Base-by-base conservation (phyloP, 75 land plant genomes). In the Ceratopteris richardii region DNA sequence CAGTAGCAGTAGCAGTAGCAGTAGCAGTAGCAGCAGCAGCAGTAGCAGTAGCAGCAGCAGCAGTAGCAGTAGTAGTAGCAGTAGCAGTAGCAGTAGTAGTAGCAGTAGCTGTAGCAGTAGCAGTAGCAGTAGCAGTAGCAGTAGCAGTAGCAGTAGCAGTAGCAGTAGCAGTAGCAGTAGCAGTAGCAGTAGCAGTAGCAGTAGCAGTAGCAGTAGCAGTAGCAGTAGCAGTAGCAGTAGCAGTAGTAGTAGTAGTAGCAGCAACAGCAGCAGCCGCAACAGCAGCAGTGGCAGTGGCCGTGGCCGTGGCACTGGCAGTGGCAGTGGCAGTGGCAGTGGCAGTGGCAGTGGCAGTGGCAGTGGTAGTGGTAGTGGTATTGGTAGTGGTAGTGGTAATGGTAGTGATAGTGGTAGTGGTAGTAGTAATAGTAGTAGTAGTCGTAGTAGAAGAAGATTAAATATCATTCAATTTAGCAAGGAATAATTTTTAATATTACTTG, bases 91-190 rank as follows among this genome's bases (percentile, higher is more conserved):
- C 10, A 21, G 29, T 7, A 27, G 57, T 16, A 21, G 57, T 17
- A 56, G 57, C 27, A 22, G 57, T 13, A 27, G 29, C 27, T 9
- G 57, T 13, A 27, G 57, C 11, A 27, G 57, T 9, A 17, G 57
- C 27, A 27, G 57, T 30, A 23, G 29, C 17, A 56, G 57, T 30
- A 56, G 29, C 29, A 56, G 57, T 30, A 56, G 57, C 27, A 56
- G 29, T 30, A 56, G 57, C 17, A 27, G 53, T 19, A 22, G 53
- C 18, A 18, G 53, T 11, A 51, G 53, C 18, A 51, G 53, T 11
- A 51, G 53, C 19, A 51, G 53, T 11, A 51, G 53, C 18, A 51
- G 53, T 11, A 51, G 53, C 18, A 51, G 53, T 9, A 18, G 17
- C 10, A 51, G 53, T 22, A 51, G 53, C 53, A 51, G 53, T 22